These are phyloP conservation scores for Magnusiomyces sp. DNA, from an alignment of 1,139 yeast genomes.

Conservation along the genomic window DNA sequence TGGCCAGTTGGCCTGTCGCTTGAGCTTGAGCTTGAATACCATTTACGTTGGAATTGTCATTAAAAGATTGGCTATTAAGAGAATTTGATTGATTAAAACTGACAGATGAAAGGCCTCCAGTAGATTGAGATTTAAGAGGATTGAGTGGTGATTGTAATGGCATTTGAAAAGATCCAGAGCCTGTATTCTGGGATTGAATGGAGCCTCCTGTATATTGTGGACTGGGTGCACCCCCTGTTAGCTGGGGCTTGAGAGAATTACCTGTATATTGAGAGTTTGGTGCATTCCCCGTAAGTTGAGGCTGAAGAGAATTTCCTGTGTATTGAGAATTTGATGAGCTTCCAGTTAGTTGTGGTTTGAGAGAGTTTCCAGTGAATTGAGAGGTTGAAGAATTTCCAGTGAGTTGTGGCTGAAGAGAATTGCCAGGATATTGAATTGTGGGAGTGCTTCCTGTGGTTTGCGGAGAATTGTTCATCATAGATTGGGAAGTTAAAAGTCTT, in stretches of 20 bases:
- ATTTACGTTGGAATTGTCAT: not conserved
- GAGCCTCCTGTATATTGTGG: not conserved
- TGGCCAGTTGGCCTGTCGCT: not conserved
- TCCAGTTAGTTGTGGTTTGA: constrained; percentile 8
- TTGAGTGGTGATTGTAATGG: not conserved
- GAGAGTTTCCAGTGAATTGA: not conserved
- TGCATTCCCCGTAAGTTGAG: not conserved
- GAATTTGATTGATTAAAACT: not conserved
- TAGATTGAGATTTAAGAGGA: constrained; percentile 5
- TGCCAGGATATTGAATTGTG: too few species aligned
- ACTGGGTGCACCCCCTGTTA: not conserved
- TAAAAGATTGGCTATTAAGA: not conserved
- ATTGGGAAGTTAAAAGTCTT: too few species aligned
- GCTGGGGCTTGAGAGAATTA: not conserved
- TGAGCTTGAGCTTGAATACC: not conserved
- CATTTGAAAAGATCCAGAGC: not conserved
- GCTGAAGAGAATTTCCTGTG: not conserved
- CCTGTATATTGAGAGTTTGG: not conserved
- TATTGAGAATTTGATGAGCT: not conserved
- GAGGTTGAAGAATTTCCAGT: not conserved
- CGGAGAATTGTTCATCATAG: too few species aligned
- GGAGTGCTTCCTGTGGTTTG: too few species aligned
- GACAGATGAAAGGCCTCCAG: constrained; percentile 1
- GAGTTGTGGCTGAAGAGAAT: too few species aligned
- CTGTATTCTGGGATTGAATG: too few species aligned